These are phyloP conservation scores for Suillus subaureus DNA, from an alignment of 768 basidiomycete species.

Conservation along the genomic window DNA sequence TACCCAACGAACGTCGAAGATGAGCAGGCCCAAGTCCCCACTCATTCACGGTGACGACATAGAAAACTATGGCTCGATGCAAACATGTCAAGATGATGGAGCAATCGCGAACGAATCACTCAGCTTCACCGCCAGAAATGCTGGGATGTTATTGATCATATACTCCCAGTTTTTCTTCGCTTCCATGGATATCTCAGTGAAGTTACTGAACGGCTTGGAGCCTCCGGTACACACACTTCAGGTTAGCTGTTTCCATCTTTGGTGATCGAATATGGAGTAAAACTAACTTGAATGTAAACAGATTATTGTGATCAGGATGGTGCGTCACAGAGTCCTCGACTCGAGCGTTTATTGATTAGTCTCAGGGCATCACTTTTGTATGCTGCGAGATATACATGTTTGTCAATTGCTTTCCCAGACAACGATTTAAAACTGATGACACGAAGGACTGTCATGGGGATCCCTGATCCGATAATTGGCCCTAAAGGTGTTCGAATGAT, in stretches of 20 bases:
- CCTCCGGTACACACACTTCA: conserved; percentile 59
- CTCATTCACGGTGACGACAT: neutral
- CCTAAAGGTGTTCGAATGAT: conserved; percentile 67
- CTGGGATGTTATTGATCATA: conserved; percentile 61
- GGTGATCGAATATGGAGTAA: neutral
- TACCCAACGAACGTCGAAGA: neutral
- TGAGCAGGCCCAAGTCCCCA: neutral
- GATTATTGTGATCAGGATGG: conserved; percentile 64
- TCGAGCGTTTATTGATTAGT: conserved; percentile 2
- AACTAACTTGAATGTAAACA: conserved; percentile 20
- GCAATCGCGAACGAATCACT: neutral
- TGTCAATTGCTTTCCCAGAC: conserved; percentile 14
- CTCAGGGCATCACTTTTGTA: conserved; percentile 52
- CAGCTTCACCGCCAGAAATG: conserved; percentile 39
- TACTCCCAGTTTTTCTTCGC: conserved; percentile 61
- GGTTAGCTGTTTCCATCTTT: conserved; percentile 35
- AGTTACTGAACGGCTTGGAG: conserved; percentile 58
- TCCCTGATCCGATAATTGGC: conserved; percentile 64
- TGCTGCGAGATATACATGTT: conserved; percentile 56
- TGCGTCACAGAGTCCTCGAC: conserved; percentile 23
- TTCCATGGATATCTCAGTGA: conserved; percentile 63
- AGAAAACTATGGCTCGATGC: neutral
- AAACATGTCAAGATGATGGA: neutral
- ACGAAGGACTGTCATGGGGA: conserved; percentile 39
- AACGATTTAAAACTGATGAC: neutral